These are phyloP conservation scores for Ascochyta clinopodiicola DNA, from an alignment of 2,329 filamentous ascomycete genomes.

Conservation along the genomic window DNA sequence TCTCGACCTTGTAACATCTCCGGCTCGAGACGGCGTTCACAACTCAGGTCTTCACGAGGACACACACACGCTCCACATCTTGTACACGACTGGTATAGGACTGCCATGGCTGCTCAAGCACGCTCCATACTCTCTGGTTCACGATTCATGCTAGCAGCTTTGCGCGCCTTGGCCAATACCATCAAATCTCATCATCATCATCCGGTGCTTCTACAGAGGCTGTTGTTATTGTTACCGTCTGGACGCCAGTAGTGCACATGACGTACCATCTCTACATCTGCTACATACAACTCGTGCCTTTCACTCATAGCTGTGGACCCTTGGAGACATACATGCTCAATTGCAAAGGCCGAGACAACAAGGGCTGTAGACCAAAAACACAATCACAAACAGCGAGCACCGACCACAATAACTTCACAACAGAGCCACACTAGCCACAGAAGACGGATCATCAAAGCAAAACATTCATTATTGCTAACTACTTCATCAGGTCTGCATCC, in stretches of 20 bases:
- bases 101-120: neutral
- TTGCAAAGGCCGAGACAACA: neutral
- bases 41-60: too few species aligned
- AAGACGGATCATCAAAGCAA: too few species aligned
- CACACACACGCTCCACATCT: too few species aligned
- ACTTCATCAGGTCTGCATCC: neutral
- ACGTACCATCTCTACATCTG: too few species aligned
- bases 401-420: too few species aligned
- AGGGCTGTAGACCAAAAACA: too few species aligned
- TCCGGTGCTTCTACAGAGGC: neutral
- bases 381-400: too few species aligned
- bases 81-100: too few species aligned
- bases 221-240: neutral
- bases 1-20: neutral
- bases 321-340: too few species aligned
- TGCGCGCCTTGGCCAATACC: neutral
- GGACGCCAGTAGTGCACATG: too few species aligned
- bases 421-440: too few species aligned
- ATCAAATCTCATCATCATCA: neutral
- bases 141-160: neutral
- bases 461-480: slow-evolving; percentile 1
- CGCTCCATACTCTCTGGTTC: neutral
- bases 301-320: neutral
- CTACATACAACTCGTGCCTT: neutral
- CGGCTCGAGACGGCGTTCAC: neutral